phyloP scores from a whole-genome alignment of 75 land plant genomes.

The Sequoiadendron giganteum region DNA sequence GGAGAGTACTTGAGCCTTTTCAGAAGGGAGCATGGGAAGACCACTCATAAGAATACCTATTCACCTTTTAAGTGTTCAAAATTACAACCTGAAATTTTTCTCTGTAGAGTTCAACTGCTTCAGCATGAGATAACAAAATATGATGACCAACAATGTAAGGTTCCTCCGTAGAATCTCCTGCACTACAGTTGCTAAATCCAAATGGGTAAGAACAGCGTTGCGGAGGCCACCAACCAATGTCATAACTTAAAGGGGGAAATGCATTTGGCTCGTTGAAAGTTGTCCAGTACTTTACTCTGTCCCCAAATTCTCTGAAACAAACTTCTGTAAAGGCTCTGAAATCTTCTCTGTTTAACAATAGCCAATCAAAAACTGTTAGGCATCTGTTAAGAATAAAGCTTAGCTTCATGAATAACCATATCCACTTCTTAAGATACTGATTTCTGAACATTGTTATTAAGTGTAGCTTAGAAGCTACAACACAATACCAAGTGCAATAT shows the following conservation, averaged over 20 bases:
- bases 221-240: background rate
- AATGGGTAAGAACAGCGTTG: background rate
- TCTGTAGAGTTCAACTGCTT: slow-evolving; percentile 19
- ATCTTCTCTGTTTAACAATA: slow-evolving; percentile 37
- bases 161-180: slow-evolving; percentile 57
- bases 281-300: background rate
- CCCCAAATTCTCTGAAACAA: slow-evolving; percentile 47
- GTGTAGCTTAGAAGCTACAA: background rate
- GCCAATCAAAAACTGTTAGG: background rate
- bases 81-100: slow-evolving; percentile 21
- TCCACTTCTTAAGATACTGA: background rate
- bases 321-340: slow-evolving; percentile 51
- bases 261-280: background rate
- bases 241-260: background rate
- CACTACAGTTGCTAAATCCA: slow-evolving; percentile 25
- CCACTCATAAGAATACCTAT: background rate
- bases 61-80: background rate
- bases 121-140: slow-evolving; percentile 29
- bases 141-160: slow-evolving; percentile 62
- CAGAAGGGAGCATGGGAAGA: background rate
- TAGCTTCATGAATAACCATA: background rate
- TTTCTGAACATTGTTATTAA: background rate
- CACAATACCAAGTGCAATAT: background rate
- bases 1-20: too few species aligned
- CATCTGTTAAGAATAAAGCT: background rate